These are phyloP conservation scores for Kuraishia floccosa DNA, from an alignment of 805 yeast species.

Conservation along the genomic window DNA sequence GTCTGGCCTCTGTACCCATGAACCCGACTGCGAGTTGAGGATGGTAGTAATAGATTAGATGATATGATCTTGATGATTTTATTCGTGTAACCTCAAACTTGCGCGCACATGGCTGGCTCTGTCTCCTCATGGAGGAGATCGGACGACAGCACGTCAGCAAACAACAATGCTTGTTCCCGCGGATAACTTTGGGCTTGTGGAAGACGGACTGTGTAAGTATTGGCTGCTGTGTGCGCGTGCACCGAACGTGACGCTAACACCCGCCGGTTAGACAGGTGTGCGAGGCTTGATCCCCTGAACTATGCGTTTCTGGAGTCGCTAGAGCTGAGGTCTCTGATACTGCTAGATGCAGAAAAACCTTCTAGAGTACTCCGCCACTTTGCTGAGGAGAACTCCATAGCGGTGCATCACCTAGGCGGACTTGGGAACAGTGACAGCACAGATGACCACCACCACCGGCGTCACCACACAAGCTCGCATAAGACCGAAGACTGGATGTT, in stretches of 20 bases:
- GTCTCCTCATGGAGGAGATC: neutral
- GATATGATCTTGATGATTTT: no score
- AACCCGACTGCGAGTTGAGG: no score
- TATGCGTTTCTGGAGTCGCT: slow-evolving; percentile 72
- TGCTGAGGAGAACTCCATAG: slow-evolving; percentile 44
- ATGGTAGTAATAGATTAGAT: no score
- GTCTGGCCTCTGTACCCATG: neutral
- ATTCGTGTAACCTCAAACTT: neutral
- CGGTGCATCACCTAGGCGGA: slow-evolving; percentile 29
- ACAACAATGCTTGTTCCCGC: slow-evolving; percentile 93
- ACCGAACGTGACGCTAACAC: neutral
- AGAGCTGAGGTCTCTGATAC: slow-evolving; percentile 52
- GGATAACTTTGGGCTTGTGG: slow-evolving; percentile 84
- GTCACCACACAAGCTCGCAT: neutral
- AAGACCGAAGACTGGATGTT: slow-evolving; percentile 56
- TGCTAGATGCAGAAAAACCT: slow-evolving; percentile 81
- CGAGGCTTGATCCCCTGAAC: slow-evolving; percentile 66
- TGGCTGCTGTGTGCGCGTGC: no score
- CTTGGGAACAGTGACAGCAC: slow-evolving; percentile 7
- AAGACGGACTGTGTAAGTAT: slow-evolving; percentile 55
- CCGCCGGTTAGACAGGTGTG: slow-evolving; percentile 45
- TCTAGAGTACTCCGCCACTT: slow-evolving; percentile 59
- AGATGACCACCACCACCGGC: slow-evolving; percentile 8
- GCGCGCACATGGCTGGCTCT: no score
- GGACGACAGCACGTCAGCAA: no score